A percentile compares a stretch with the other conserved stretches of the same genome.
These are phyloP conservation scores for Venustampulla echinocandica DNA, from an alignment of 495 filamentous ascomycete genomes.

Conservation along the genomic window DNA sequence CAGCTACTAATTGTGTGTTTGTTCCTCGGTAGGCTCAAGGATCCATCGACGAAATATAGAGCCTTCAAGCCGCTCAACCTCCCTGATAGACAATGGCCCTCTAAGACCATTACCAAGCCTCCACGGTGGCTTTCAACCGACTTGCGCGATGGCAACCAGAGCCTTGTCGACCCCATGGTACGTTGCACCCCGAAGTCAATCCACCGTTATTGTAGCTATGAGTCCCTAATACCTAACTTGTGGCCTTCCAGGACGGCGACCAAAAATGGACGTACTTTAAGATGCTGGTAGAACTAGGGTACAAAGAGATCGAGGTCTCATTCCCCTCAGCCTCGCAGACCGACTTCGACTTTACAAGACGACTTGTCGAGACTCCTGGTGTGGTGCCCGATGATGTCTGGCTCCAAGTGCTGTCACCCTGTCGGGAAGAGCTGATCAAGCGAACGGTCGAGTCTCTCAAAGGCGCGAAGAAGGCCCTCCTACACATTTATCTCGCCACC, in stretches of 20 bases:
- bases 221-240: neutral
- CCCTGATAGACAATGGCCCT: slow-evolving; percentile 87
- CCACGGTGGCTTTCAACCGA: slow-evolving; percentile 84
- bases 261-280: slow-evolving; percentile 94
- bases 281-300: slow-evolving; percentile 88
- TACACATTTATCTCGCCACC: slow-evolving; percentile 95
- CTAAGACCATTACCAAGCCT: slow-evolving; percentile 64
- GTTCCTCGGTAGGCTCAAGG: slow-evolving; percentile 98
- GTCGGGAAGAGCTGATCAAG: slow-evolving; percentile 84
- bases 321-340: slow-evolving; percentile 91
- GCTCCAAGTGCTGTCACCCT: slow-evolving; percentile 91
- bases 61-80: slow-evolving; percentile 65
- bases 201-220: neutral
- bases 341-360: slow-evolving; percentile 91
- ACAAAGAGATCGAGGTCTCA: slow-evolving; percentile 97
- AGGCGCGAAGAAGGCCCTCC: slow-evolving; percentile 88
- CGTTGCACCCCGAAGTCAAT: slow-evolving; percentile 11
- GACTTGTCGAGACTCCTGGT: slow-evolving; percentile 79
- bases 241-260: slow-evolving; percentile 59
- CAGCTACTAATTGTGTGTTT: neutral
- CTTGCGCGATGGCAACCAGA: slow-evolving; percentile 83
- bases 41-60: slow-evolving; percentile 89
- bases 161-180: slow-evolving; percentile 84
- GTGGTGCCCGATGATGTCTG: slow-evolving; percentile 87
- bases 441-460: slow-evolving; percentile 84